phyloP scores from a whole-genome alignment of 768 basidiomycete species.

The Rubroboletus pulcherrimus region DNA sequence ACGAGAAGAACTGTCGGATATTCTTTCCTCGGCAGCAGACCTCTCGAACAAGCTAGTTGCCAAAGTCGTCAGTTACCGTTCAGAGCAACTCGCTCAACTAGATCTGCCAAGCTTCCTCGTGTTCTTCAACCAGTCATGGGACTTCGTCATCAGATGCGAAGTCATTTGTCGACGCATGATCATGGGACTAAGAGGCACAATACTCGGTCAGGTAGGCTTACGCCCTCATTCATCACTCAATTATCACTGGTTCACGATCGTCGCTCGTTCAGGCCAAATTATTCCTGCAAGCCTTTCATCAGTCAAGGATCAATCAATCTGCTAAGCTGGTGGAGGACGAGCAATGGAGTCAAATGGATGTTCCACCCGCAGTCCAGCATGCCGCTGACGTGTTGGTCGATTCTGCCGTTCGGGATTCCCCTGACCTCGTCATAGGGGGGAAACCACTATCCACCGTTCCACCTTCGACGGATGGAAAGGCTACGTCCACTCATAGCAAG shows the following conservation, averaged over 20 bases:
- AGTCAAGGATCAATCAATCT: constrained; percentile 67
- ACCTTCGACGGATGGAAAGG: constrained; percentile 7
- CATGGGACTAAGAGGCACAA: constrained; percentile 81
- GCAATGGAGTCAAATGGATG: constrained; percentile 80
- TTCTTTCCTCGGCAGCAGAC: constrained; percentile 77
- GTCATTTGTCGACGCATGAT: constrained; percentile 87
- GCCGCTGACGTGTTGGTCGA: constrained; percentile 72
- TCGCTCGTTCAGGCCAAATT: constrained; percentile 61
- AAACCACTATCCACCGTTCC: not conserved
- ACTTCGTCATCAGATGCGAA: constrained; percentile 86
- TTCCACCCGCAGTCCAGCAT: constrained; percentile 62
- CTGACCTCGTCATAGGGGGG: constrained; percentile 51
- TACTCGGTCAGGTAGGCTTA: constrained; percentile 69
- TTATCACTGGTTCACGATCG: not conserved
- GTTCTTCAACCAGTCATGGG: constrained; percentile 84
- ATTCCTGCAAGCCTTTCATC: constrained; percentile 86
- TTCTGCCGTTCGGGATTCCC: constrained; percentile 77
- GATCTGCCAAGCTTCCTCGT: constrained; percentile 70
- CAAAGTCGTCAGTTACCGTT: constrained; percentile 69
- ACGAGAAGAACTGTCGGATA: constrained; percentile 69
- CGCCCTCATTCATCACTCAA: not conserved
- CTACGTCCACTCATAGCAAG: constrained; percentile 16
- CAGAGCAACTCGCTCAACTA: constrained; percentile 76
- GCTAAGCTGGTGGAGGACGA: constrained; percentile 96
- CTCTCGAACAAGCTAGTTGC: constrained; percentile 80